Conservation (phyloP, 148 eudicot species). For the Persicaria maculosa region DNA sequence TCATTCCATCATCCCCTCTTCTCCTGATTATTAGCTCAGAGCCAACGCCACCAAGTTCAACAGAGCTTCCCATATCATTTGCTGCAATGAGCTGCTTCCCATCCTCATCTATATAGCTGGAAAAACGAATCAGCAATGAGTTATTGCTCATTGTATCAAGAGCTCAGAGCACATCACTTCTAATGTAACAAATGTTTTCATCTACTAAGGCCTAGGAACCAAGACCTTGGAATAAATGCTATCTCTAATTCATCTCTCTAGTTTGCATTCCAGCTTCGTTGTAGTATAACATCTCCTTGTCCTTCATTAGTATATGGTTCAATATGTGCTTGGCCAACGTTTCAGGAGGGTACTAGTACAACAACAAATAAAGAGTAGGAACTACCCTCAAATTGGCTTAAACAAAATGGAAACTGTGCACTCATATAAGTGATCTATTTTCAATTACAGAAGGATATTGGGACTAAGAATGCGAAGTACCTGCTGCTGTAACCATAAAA, state of each 20-base stretch:
- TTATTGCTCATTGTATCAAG: too few relatives aligned
- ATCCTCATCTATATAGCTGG: constrained; percentile 61
- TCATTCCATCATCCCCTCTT: constrained; percentile 32
- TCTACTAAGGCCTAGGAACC: too few relatives aligned
- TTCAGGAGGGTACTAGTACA: too few relatives aligned
- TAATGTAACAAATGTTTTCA: too few relatives aligned
- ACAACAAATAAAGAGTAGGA: not conserved
- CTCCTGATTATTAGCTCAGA: constrained; percentile 82
- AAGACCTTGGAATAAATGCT: too few relatives aligned
- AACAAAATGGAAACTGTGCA: not conserved
- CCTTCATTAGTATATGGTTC: too few relatives aligned
- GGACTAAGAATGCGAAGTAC: constrained; percentile 22
- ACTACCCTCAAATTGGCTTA: not conserved
- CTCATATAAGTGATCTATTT: not conserved
- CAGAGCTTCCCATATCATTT: constrained; percentile 30
- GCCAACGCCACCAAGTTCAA: constrained; percentile 74
- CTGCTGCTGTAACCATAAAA: constrained; percentile 93
- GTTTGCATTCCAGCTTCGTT: too few relatives aligned
- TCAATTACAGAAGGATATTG: not conserved
- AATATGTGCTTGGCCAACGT: too few relatives aligned
- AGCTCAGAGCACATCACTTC: too few relatives aligned
- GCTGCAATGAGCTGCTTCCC: constrained; percentile 72
- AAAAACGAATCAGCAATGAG: constrained; percentile 10
- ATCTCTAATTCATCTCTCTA: too few relatives aligned
- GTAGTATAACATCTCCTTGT: too few relatives aligned